Evolutionary conservation across 2,329 filamentous ascomycete species (phyloP).

Genomic region (Periconia sp.): DNA sequence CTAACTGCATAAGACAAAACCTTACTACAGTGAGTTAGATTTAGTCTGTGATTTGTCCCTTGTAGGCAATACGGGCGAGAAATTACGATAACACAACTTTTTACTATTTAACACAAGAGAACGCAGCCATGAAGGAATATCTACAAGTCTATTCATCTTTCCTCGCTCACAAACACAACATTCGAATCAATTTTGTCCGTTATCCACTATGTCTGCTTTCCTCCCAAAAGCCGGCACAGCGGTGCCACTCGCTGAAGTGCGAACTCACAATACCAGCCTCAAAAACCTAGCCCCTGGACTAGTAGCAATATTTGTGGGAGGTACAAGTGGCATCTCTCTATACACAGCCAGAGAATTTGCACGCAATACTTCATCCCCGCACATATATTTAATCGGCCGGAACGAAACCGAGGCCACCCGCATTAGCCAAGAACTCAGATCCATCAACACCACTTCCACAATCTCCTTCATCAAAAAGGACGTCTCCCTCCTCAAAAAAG

Average conservation of each 20-base stretch:
- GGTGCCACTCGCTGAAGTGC: slow-evolving; percentile 25
- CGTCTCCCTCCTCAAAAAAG: slow-evolving; percentile 43
- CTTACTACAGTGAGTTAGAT: too few relatives aligned
- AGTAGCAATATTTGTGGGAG: slow-evolving; percentile 44
- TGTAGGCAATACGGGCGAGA: too few relatives aligned
- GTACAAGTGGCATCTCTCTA: slow-evolving; percentile 48
- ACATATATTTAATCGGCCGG: slow-evolving; percentile 49
- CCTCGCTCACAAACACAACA: background rate
- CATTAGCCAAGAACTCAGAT: slow-evolving; percentile 41
- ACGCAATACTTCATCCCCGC: slow-evolving; percentile 39
- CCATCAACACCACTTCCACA: slow-evolving; percentile 41
- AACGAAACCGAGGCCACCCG: slow-evolving; percentile 39
- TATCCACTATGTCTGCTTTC: background rate
- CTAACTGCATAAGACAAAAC: too few relatives aligned
- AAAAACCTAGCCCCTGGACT: slow-evolving; percentile 25
- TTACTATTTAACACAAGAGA: background rate
- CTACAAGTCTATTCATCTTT: background rate
- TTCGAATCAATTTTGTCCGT: background rate
- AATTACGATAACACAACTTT: background rate
- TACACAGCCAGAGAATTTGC: slow-evolving; percentile 48
- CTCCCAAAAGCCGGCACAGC: slow-evolving; percentile 11
- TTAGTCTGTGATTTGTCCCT: too few relatives aligned
- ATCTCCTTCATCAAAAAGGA: slow-evolving; percentile 47
- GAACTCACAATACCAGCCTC: slow-evolving; percentile 27
- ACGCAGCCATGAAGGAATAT: background rate